Base-by-base conservation (phyloP, 140 eudicot species). In the Anethum foeniculum region DNA sequence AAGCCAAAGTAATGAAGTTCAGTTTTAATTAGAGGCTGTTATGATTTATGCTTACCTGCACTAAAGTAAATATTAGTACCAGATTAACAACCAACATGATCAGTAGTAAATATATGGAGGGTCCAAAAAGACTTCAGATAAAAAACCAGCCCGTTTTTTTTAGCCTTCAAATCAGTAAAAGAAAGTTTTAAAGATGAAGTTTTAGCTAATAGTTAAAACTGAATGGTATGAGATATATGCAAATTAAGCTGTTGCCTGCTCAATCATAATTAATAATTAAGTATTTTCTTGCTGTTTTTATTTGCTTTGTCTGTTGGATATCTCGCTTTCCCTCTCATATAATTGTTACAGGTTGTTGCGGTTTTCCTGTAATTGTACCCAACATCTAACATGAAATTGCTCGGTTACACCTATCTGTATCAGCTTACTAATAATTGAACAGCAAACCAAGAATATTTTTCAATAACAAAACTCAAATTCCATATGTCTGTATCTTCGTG, bases 381-480 rank as follows among this genome's bases (percentile, higher is more conserved):
- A 74, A 74, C 78, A 74, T 74, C 78, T 74, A 44, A 43, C 78
- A 74, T 44, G 78, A n/a, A 74, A 44, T 44, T 43, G 36, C 78
- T 46, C 25, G 2, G 21, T 44, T 74, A 44, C 78, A 43, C 56
- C 49, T 74, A 44, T 74, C 78, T 23, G 47, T 46, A 44, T 74
- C 56, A 7, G 23, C 48, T 74, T 74, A 25, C 34, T 74, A n/a
- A 74, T 41, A 74, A 74, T 25, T 74, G 56, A 74, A 74, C 32
- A 23, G 78, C 78, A 74, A 44, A 74, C 4, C 58, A 12, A 44
- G 23, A 74, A 25, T 74, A 71, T 28, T 39, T 71, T 16, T 36
- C 44, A 38, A 18, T 38, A 36, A 38, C 47, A 71, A 71, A 71
- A 36, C 76, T 71, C 16, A 36, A 71, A 71, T 30, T 9, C 32